Evolutionary conservation across 228 moss, liverwort and hornwort species (phyloP), one percentile per base, ranked within the genome.

Genomic region (Sphagnum fallax): DNA sequence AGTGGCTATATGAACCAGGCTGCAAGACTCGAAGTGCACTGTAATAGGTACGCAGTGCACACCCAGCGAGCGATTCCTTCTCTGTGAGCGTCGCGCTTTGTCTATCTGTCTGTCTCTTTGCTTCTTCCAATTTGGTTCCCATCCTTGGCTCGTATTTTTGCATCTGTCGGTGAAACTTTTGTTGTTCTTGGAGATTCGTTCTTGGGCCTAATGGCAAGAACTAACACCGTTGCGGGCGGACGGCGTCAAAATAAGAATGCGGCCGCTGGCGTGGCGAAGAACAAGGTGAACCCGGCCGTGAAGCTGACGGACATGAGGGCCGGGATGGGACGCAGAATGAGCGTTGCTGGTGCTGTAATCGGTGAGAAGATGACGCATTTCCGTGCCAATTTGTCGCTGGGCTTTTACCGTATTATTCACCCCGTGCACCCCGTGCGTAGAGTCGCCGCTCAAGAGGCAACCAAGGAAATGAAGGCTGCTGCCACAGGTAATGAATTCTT

Each of bases 401-500:
- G 67, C 12, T 67, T 67, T 16, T 67, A 52, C 51, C 49, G 49
- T 50, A 12, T 67, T 50, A 50, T 50, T 5, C 66, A 67, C 66
- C 66, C 66, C 12, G 16, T 67, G 11, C 66, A 67, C 16, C 66
- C 66, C 15, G 11, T 67, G 5, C 66, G 66, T n/a, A 49, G 66
- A 67, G 66, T 52, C 11, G 66, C 66, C 8, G 66, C 66, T 50
- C 12, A 51, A 52, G 52, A 67, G 15, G 15, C 13, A n/a, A 51
- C 11, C 8, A 13, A 49, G 50, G 52, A 67, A 12, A 51, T 67
- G 14, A 67, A 67, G 9, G 67, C 52, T 16, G 67, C 50, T 52
- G 67, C 67, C 15, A 67, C 67, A 67, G 67, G 67, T 53, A 52
- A 13, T 13, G 52, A 67, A 55, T 55, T 67, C 14, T 16, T 67